Evolutionary conservation across 192 early-diverging fungal genomes (phyloP).

Genomic region (Rhizophagus clarus): DNA sequence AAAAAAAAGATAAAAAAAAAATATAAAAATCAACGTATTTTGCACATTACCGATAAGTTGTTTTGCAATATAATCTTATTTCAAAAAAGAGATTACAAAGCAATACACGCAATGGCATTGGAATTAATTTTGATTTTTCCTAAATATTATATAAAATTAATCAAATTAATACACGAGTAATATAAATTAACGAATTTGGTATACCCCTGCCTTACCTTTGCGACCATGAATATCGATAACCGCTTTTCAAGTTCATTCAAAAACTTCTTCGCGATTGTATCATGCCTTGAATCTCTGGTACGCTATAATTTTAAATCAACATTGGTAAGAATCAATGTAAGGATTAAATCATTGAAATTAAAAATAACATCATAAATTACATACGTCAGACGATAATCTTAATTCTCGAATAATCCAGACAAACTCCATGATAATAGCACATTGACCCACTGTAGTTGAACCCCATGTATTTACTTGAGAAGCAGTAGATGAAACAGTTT

Average conservation of each 20-base stretch:
- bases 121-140: slow-evolving; percentile 51
- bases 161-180: slow-evolving; percentile 3
- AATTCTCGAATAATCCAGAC: slow-evolving; percentile 48
- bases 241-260: slow-evolving; percentile 56
- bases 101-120: slow-evolving; percentile 52
- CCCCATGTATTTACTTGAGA: slow-evolving; percentile 40
- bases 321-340: not conserved
- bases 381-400: slow-evolving; percentile 17
- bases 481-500: not conserved
- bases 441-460: slow-evolving; percentile 57
- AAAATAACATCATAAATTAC: not conserved
- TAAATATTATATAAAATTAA: slow-evolving; percentile 6
- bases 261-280: slow-evolving; percentile 58
- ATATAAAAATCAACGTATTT: not conserved
- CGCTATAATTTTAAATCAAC: slow-evolving; percentile 3
- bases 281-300: slow-evolving; percentile 41
- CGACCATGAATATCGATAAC: slow-evolving; percentile 49
- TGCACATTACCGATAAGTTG: slow-evolving; percentile 45
- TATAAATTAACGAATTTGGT: not conserved
- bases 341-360: not conserved
- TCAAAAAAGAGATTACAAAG: slow-evolving; percentile 53
- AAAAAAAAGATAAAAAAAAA: not conserved
- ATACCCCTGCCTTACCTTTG: too few species aligned
- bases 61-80: slow-evolving; percentile 59
- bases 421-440: slow-evolving; percentile 53